phyloP scores from a whole-genome alignment of 164 flowering plant genomes.

The Kingdonia uniflora region DNA sequence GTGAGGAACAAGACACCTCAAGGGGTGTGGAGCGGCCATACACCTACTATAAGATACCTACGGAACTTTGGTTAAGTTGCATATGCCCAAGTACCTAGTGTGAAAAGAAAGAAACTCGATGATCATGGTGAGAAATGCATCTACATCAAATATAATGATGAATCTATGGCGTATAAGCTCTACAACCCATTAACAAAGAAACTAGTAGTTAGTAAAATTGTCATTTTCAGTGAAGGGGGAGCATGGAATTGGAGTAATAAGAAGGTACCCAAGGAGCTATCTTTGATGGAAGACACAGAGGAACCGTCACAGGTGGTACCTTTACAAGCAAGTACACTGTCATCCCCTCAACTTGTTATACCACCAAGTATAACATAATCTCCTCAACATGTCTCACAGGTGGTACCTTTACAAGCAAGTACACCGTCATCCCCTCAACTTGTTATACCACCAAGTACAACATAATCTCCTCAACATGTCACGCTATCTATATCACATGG shows the following conservation, averaged over 20 bases:
- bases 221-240: conserved; percentile 1
- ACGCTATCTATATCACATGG: not conserved
- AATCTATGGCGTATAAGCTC: not conserved
- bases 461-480: too few relatives aligned
- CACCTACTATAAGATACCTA: too few relatives aligned
- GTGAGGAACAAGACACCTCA: conserved; percentile 1
- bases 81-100: conserved; percentile 1
- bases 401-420: not conserved
- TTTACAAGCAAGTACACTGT: too few relatives aligned
- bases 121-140: not conserved
- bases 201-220: conserved; percentile 5
- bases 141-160: not conserved
- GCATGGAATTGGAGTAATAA: too few relatives aligned
- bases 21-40: conserved; percentile 8
- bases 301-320: not conserved
- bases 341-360: too few relatives aligned
- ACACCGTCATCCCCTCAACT: too few relatives aligned
- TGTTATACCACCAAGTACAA: too few relatives aligned
- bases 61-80: conserved; percentile 4
- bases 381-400: not conserved
- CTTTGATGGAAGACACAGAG: not conserved
- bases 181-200: not conserved
- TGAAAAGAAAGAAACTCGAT: not conserved
- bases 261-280: not conserved
- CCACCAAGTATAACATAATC: not conserved